These are phyloP conservation scores for Asterochloris erici DNA, from an alignment of 139 green algal genomes.

Conservation along the genomic window DNA sequence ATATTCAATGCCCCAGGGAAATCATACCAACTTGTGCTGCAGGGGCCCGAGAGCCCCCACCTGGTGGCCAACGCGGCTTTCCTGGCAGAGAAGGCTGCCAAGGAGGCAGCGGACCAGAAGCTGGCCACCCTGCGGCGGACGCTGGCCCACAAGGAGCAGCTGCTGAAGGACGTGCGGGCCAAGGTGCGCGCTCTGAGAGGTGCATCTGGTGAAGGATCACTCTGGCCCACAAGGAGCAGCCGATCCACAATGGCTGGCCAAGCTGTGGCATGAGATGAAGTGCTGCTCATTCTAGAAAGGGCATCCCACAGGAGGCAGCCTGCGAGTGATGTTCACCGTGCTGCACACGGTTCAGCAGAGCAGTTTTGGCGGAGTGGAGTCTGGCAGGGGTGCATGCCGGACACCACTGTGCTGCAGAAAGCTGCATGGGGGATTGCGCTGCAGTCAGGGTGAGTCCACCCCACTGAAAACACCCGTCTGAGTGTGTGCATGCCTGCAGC, in stretches of 20 bases:
- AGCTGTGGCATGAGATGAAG: neutral
- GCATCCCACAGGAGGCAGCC: too few species aligned
- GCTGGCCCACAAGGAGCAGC: constrained; percentile 6
- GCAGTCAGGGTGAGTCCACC: too few species aligned
- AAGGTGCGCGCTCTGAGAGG: neutral
- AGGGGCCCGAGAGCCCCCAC: constrained; percentile 7
- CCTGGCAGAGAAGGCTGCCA: constrained; percentile 29
- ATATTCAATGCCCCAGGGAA: too few species aligned
- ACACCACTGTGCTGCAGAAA: too few species aligned
- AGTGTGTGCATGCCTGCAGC: constrained; percentile 7
- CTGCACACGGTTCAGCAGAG: too few species aligned
- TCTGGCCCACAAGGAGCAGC: neutral
- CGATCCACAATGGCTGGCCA: neutral
- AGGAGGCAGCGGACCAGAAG: constrained; percentile 2
- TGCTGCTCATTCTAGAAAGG: too few species aligned
- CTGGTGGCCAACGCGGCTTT: neutral
- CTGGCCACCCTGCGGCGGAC: neutral
- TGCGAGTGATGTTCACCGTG: too few species aligned
- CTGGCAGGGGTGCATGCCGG: too few species aligned
- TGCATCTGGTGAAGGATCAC: neutral
- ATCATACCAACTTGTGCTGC: neutral
- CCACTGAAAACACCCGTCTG: neutral
- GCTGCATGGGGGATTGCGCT: too few species aligned
- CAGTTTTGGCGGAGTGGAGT: too few species aligned
- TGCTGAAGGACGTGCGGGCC: constrained; percentile 15